Evolutionary conservation across 140 eudicot species (phyloP).

Genomic region (Cichorium intybus): DNA sequence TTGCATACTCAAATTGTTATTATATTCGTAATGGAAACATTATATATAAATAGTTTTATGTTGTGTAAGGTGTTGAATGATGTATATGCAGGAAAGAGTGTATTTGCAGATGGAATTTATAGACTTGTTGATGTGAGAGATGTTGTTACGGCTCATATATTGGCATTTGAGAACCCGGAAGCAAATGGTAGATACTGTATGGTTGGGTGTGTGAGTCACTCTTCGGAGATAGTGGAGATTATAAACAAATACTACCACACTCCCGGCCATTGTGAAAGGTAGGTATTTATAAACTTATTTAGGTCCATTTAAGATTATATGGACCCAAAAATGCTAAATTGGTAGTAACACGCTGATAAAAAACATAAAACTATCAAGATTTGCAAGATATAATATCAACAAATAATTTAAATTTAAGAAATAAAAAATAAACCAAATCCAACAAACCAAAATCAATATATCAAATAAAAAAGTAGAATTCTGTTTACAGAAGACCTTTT

Average conservation of each 20-base stretch:
- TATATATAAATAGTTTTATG: not conserved
- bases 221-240: conserved; percentile 31
- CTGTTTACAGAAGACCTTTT: too few relatives aligned
- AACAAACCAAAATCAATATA: too few relatives aligned
- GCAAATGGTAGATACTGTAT: conserved; percentile 50
- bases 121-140: conserved; percentile 60
- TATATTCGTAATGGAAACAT: too few relatives aligned
- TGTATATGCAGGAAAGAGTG: conserved; percentile 28
- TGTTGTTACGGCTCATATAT: conserved; percentile 55
- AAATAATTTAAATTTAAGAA: too few relatives aligned
- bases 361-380: too few relatives aligned
- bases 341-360: too few relatives aligned
- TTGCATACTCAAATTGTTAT: too few relatives aligned
- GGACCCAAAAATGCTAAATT: too few relatives aligned
- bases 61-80: not conserved
- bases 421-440: too few relatives aligned
- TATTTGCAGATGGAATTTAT: conserved; percentile 24
- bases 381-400: too few relatives aligned
- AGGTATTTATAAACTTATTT: not conserved
- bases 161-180: conserved; percentile 49
- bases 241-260: conserved; percentile 36
- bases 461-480: too few relatives aligned
- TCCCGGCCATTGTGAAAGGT: conserved; percentile 32
- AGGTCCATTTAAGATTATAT: too few relatives aligned
- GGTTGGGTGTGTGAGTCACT: conserved; percentile 28